Conservation (phyloP, 140 eudicot genomes). For the Ambrosia hybrid region DNA sequence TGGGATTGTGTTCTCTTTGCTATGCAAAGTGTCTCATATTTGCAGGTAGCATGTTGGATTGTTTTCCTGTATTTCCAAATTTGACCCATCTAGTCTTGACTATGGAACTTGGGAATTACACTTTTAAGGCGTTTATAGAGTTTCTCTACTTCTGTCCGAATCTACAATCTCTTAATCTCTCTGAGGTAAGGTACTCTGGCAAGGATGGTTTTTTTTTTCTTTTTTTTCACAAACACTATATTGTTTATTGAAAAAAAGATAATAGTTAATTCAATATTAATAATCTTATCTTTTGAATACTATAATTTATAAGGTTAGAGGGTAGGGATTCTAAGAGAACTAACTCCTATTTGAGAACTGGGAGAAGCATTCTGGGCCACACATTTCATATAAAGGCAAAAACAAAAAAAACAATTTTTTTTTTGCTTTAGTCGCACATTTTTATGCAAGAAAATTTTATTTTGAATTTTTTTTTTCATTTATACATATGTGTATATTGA, state of each 20-base stretch:
- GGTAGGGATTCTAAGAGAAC: no score
- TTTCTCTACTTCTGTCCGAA: slow-evolving; percentile 48
- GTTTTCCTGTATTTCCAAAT: slow-evolving; percentile 45
- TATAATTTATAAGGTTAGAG: background rate
- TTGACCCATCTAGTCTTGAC: slow-evolving; percentile 47
- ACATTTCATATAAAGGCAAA: no score
- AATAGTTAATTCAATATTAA: background rate
- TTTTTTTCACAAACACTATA: background rate
- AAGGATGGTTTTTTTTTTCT: background rate
- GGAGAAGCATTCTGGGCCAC: no score
- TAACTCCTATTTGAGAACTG: no score
- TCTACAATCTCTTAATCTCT: slow-evolving; percentile 44
- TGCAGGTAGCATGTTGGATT: slow-evolving; percentile 32
- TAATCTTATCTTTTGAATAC: background rate
- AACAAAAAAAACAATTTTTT: no score
- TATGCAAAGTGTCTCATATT: slow-evolving; percentile 43
- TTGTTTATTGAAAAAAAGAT: background rate
- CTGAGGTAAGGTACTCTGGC: slow-evolving; percentile 39
- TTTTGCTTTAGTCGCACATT: no score
- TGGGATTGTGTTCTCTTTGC: slow-evolving; percentile 12
- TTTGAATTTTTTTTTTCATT: no score
- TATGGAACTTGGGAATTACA: slow-evolving; percentile 36
- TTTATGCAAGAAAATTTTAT: no score
- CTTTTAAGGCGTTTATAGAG: slow-evolving; percentile 35
- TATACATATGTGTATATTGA: no score